Conservation (phyloP, 352 stramenopile species). For the Pythium monospermum region DNA sequence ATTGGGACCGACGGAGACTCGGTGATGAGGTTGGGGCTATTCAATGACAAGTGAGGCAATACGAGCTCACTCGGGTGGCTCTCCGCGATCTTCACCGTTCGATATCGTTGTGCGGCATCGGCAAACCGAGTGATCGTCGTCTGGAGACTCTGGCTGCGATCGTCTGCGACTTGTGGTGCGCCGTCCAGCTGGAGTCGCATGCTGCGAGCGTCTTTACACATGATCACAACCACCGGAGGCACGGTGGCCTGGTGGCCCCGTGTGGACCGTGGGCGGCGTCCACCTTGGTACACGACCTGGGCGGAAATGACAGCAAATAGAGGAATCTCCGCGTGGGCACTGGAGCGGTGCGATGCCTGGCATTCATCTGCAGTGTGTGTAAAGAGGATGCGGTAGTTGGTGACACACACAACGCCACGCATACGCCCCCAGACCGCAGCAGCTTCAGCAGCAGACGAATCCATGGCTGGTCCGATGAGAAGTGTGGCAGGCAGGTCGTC, state of each 20-base stretch:
- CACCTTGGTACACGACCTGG: conserved; percentile 54
- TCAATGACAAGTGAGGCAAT: neutral
- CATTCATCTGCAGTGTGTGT: conserved; percentile 47
- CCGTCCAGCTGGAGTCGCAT: conserved; percentile 69
- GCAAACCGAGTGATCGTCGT: conserved; percentile 45
- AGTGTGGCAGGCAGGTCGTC: conserved; percentile 46
- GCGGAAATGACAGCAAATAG: conserved; percentile 65
- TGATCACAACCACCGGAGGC: conserved; percentile 51
- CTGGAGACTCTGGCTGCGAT: conserved; percentile 40
- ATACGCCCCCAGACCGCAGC: conserved; percentile 61
- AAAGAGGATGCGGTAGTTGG: conserved; percentile 79
- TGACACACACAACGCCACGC: conserved; percentile 55
- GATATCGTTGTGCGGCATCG: conserved; percentile 57
- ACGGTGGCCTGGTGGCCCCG: conserved; percentile 45
- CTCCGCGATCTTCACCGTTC: conserved; percentile 18
- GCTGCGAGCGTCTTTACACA: conserved; percentile 75
- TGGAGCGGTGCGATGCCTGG: conserved; percentile 31
- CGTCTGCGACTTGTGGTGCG: conserved; percentile 40
- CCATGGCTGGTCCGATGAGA: conserved; percentile 51
- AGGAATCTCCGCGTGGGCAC: conserved; percentile 59
- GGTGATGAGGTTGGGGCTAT: conserved; percentile 9
- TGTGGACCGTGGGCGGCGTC: conserved; percentile 47
- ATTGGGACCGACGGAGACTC: neutral
- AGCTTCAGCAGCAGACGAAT: conserved; percentile 33
- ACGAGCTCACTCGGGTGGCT: neutral